Percentiles rank a stretch among this genome's conserved stretches.
Evolutionary conservation across 2,329 filamentous ascomycete species (phyloP).

Genomic region (Penicillium sp.): DNA sequence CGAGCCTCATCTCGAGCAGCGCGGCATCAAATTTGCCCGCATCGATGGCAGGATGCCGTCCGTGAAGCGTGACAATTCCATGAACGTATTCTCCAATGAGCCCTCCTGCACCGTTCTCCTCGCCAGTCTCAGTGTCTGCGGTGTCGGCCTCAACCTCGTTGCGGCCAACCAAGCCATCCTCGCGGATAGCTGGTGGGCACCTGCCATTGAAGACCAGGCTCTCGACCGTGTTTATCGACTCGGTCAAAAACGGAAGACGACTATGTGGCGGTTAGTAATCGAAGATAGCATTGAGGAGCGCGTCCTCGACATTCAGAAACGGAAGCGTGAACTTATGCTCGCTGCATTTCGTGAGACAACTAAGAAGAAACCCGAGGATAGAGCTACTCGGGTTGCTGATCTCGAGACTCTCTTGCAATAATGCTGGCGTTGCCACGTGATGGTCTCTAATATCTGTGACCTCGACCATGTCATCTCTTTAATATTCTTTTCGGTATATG

Average conservation of each 20-base stretch:
- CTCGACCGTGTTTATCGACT: constrained; percentile 84
- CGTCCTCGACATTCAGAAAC: constrained; percentile 72
- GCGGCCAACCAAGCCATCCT: constrained; percentile 83
- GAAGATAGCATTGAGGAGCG: constrained; percentile 77
- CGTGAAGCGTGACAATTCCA: constrained; percentile 66
- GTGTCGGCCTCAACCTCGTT: constrained; percentile 81
- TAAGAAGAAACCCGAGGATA: constrained; percentile 55
- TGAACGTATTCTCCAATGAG: constrained; percentile 66
- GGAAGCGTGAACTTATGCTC: constrained; percentile 74
- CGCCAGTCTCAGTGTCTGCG: constrained; percentile 77
- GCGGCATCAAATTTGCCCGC: constrained; percentile 64
- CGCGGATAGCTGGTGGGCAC: constrained; percentile 87
- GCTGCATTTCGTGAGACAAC: constrained; percentile 76
- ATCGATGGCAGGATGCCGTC: constrained; percentile 80
- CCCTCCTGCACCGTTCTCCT: constrained; percentile 71
- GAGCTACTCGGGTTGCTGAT: constrained; percentile 53
- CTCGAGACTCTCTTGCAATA: constrained; percentile 39
- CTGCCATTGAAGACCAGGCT: constrained; percentile 88
- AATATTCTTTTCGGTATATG: neutral
- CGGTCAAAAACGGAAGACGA: constrained; percentile 75
- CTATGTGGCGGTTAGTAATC: constrained; percentile 77
- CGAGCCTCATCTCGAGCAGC: constrained; percentile 62
- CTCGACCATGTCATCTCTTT: neutral
- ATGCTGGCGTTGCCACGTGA: neutral
- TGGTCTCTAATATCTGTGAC: neutral